Base-by-base conservation (phyloP, 352 stramenopile species). In the Phytophthora quininea region DNA sequence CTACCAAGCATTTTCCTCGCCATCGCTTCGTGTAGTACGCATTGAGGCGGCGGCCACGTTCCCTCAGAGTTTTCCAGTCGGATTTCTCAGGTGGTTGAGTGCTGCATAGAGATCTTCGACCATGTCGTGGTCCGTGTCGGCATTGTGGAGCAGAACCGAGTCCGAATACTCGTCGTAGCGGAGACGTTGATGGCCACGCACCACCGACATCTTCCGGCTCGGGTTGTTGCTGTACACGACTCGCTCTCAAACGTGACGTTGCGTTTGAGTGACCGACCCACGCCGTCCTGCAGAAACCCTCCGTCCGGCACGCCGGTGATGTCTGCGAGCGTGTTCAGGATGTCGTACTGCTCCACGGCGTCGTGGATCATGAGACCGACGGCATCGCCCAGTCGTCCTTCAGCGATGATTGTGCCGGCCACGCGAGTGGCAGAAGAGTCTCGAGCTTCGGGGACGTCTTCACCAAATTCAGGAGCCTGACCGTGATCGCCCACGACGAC, bases 141-240 rank as follows among this genome's bases (percentile, higher is more conserved):
- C 71, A 33, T 87, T 49, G 29, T 76, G 75, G 4, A 89, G 66
- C 8, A 60, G 19, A 24, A 87, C 67, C 10, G 53, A 50, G 32
- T 50, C 71, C 1, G 70, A 69, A 9, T 56, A 47, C 3, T 53
- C 54, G 46, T 88, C 80, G 48, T 86, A 86, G 30, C 75, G 63
- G 1, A 86, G 68, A 29, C 80, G 76, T 7, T 61, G 14, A 24
- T 83, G 52, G 19, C 76, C 77, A 0, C 60, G 62, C 3, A 87
- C 68, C 7, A 76, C 54, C 43, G 76, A 71, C 45, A 79, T 71
- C 42, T 84, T 78, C 15, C 51, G 59, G 10, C 58, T 58, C 9
- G 77, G 77, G 30, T 89, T 85, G 69, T 87, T 89, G 61, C 66
- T 86, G 62, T 62, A 86, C 24, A 86, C 73, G 4, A 71, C 65